Base-by-base conservation (phyloP, 2,329 filamentous ascomycete species). In the Bimuria novae-zelandiae region DNA sequence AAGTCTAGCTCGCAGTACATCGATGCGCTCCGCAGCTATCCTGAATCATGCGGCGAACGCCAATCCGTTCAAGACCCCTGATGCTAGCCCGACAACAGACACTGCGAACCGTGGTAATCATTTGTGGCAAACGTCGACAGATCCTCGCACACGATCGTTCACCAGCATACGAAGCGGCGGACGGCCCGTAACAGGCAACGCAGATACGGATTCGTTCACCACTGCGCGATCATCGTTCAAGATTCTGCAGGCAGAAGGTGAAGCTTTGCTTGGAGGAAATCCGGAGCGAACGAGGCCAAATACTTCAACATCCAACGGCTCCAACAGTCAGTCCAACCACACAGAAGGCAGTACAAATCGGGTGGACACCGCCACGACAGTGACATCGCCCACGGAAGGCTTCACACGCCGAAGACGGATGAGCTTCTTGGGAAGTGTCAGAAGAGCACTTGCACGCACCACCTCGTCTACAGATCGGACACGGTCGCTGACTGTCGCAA, bases 221-320 rank as follows among this genome's bases (percentile, higher is more conserved):
- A 81, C 81, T 1, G 79, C 80, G 3, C 74, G 75, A 16, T 78
- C 80, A 1, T 79, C 76, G 0, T 77, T 83, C 47, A 73, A 74
- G 7, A 74, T 79, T 19, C 73, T 80, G 2, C 80, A 80, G 62
- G 74, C 75, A 14, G 81, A 84, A 67, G 79, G 79, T 12, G 77
- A 82, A 45, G 75, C 76, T 3, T 73, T 84, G 1, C 76, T 85
- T 22, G 77, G 77, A 4, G 77, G 78, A 3, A 71, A 68, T 16
- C 71, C 67, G 10, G 70, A 73, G 23, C 56, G 63, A 46, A 36
- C 53, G 23, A 56, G 75, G 56, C 65, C 71, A 45, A 49, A 64
- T 2, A 72, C 70, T 1, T 71, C 68, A 8, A 65, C 63, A 3
- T 67, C 64, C 7, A 62, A 63, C 19, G 59, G 60, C 5, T 70